Conservation (phyloP, 352 stramenopile genomes). For the Phytopythium ostracodes region DNA sequence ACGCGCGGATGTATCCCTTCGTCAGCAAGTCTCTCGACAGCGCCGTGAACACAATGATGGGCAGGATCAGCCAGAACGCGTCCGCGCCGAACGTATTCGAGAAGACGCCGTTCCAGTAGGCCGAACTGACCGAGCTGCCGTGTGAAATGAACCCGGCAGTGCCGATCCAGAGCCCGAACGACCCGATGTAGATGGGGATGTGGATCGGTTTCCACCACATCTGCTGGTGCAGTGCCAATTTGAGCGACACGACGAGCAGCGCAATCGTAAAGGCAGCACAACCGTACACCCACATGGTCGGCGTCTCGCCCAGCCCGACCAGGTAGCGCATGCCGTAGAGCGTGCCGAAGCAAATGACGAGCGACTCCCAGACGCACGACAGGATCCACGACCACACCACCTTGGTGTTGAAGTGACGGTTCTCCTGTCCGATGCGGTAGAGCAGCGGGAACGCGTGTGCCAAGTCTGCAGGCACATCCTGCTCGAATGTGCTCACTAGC, state of each 20-base stretch:
- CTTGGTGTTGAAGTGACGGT: conserved; percentile 83
- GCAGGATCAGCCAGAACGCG: conserved; percentile 75
- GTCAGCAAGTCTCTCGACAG: conserved; percentile 76
- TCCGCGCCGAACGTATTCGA: conserved; percentile 57
- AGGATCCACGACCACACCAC: conserved; percentile 80
- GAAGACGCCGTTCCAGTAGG: conserved; percentile 85
- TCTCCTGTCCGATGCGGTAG: conserved; percentile 82
- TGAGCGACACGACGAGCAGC: conserved; percentile 94
- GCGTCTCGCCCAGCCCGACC: conserved; percentile 78
- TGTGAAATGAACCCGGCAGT: conserved; percentile 70
- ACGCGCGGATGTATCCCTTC: conserved; percentile 83
- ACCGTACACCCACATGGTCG: conserved; percentile 93
- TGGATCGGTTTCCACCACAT: conserved; percentile 76
- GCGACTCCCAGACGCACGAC: conserved; percentile 79
- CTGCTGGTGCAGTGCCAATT: conserved; percentile 87
- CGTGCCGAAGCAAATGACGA: conserved; percentile 81
- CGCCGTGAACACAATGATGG: conserved; percentile 62
- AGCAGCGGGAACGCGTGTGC: conserved; percentile 71
- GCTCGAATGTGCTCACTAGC: conserved; percentile 79
- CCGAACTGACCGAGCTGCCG: conserved; percentile 64
- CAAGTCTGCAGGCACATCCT: conserved; percentile 72
- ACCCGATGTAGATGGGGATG: conserved; percentile 61
- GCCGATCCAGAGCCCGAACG: conserved; percentile 68
- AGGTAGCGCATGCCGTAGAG: conserved; percentile 82
- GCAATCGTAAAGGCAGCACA: conserved; percentile 93